Evolutionary conservation across 495 filamentous ascomycete genomes (phyloP), one percentile per base, ranked within the genome.

Genomic region (Gamarada debralockiae): DNA sequence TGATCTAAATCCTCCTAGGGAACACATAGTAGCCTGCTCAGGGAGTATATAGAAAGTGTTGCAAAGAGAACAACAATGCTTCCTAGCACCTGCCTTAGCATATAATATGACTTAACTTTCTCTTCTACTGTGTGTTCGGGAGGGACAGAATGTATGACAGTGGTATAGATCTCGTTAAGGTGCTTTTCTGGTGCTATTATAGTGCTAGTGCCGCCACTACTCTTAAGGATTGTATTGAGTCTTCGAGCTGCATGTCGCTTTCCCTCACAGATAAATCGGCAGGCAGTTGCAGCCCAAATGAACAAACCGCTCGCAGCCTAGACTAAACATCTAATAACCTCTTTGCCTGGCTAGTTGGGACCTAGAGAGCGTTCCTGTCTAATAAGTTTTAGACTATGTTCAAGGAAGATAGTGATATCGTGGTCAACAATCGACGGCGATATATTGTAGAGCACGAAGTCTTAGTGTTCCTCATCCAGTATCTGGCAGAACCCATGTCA

Each of bases 401-500:
- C 13, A 24, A 47, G 24, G 24, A 24, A 47, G 17, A 25, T 17
- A 29, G 5, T 31, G 25, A 47, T 47, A 29, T 47, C 43, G 24
- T 29, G 43, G 24, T 47, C 24, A 12, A 47, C 24, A 24, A 25
- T 47, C 9, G 17, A 22, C 24, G 18, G 24, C 5, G 53, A 25
- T 25, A 56, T 44, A 21, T 59, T 45, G 43, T 59, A 43, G 17
- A 59, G 53, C 3, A 55, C 34, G 17, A 66, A 24, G 49, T 61
- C 58, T 21, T 56, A 21, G 52, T 60, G 33, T 29, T 15, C 14
- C 14, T 60, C n/a, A n/a, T n/a, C n/a, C n/a, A n/a, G n/a, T n/a
- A n/a, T 50, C 20, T 51, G 38, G 0, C 25, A 22, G 55, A 68
- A 65, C 9, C 59, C 53, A 24, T 22, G 31, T 1, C 57, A 56